Base-by-base conservation (phyloP, 78 protist genomes). In the Isochrysis galbana region DNA sequence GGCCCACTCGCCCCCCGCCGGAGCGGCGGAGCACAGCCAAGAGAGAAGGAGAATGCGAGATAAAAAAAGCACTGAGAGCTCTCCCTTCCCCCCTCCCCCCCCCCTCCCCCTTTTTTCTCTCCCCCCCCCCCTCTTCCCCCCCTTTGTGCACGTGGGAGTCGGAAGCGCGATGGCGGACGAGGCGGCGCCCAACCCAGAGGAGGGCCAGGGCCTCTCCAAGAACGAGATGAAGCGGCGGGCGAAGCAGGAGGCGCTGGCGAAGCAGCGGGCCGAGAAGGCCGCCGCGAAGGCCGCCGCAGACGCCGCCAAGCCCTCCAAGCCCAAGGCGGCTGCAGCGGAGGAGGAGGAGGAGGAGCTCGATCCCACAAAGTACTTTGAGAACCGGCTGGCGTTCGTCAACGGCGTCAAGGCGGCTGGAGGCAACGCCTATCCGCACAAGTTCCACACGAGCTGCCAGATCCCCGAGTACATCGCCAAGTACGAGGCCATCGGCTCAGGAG, bases 391-490 rank as follows among this genome's bases (percentile, higher is more conserved):
- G 44, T 42, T 1, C 41, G 32, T 93, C 34, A 19, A 48, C 19
- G 38, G 23, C 39, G 25, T 80, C 67, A 10, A 69, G 61, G 86
- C 83, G 21, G 67, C 25, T 21, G 93, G 95, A 17, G 74, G 39
- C 36, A 25, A 88, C 25, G 93, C 96, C 34, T 96, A 96, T 95
- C 98, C 98, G 41, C 98, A 97, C 94, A 96, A 96, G 95, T 97
- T 95, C 94, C 70, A 87, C 48, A 93, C 94, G 34, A 39, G 92
- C 39, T 83, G 89, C 55, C 26, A 82, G 34, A 39, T 96, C 38
- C 91, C 95, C 78, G 96, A 93, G 47, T 97, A 93, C 95, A 14
- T 51, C 61, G 61, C 61, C 7, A 51, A 51, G 61, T 51, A 51
- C 61, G 61, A 51, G 61, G 7, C 61, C 29, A 51, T 51, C 61